Evolutionary conservation across 2,329 filamentous ascomycete species (phyloP), one percentile per base, ranked within the genome.

Genomic region (Sporothrix pseudoabietina): DNA sequence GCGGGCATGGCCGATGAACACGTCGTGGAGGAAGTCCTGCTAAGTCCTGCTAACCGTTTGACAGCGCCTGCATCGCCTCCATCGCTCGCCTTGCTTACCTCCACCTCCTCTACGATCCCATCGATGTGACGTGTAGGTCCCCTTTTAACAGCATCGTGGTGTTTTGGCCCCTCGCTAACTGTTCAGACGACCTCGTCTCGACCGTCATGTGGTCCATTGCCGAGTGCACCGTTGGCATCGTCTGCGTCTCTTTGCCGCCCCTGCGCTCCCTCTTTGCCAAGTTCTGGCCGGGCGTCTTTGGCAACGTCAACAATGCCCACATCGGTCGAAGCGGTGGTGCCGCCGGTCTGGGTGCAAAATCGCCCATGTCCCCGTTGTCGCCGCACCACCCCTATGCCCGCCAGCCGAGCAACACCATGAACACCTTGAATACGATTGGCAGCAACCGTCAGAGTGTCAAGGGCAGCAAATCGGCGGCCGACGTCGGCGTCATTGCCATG

Each of bases 201-300:
- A 78, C 78, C 63, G 75, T 80, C 61, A 76, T 80, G 72, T 81
- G 79, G 79, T 79, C 79, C 7, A 76, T 80, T 41, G 77, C 80
- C 41, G 80, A 81, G 73, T 78, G 78, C 68, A 78, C 77, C 39
- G 75, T 81, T 14, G 79, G 78, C 65, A 81, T 81, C 73, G 76
- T 80, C 44, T 80, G 79, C 74, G 79, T 79, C 10, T 81, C 80
- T 7, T 74, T 81, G n/a, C 80, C 80, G 3, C 78, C 78, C 9
- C 76, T 81, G 44, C 74, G 78, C n/a, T 63, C 74, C 7, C 55
- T 77, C 22, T 30, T 77, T 47, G 72, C 69, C 49, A 61, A 47
- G 6, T 22, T 72, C 30, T 47, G 74, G n/a, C 76, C 76, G 14
- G n/a, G 70, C 54, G 32, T 75, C 16, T 75, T 75, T 63, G 49